phyloP scores from a whole-genome alignment of 2,329 filamentous ascomycete species.

The Mollisia scopiformis region DNA sequence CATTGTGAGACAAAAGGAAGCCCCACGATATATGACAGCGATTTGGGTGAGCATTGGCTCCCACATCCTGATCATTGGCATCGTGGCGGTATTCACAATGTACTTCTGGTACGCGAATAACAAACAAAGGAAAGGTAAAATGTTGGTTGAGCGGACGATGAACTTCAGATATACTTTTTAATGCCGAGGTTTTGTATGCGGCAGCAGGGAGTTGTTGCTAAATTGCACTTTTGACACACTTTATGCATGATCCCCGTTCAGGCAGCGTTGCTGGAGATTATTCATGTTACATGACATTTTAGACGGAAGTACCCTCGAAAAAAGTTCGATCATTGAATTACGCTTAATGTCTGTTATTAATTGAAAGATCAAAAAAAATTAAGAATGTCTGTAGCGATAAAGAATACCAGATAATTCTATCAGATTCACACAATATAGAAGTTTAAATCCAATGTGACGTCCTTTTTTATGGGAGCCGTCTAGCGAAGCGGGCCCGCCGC shows the following conservation, averaged over 20 bases:
- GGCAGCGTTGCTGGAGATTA: neutral
- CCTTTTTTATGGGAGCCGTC: neutral
- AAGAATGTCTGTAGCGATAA: no score
- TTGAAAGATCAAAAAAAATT: no score
- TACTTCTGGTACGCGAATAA: conserved; percentile 58
- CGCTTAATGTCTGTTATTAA: neutral
- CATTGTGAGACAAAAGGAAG: conserved; percentile 63
- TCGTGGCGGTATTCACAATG: conserved; percentile 53
- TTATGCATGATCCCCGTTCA: conserved; percentile 16
- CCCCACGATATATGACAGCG: conserved; percentile 65
- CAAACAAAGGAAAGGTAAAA: conserved; percentile 48
- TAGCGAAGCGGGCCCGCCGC: neutral
- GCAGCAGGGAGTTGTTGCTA: conserved; percentile 2
- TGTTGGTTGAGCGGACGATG: conserved; percentile 47
- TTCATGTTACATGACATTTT: conserved; percentile 1
- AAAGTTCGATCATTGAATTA: neutral
- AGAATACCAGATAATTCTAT: no score
- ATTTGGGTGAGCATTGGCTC: conserved; percentile 71
- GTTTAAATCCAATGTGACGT: neutral
- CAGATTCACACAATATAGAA: no score
- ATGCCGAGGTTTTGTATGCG: conserved; percentile 3
- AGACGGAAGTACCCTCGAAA: neutral
- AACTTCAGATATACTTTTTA: conserved; percentile 36
- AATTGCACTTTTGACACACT: conserved; percentile 14
- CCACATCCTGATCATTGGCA: conserved; percentile 58